These are phyloP conservation scores for Voacanga thouarsii DNA, from an alignment of 257 asterid genomes.

Conservation along the genomic window DNA sequence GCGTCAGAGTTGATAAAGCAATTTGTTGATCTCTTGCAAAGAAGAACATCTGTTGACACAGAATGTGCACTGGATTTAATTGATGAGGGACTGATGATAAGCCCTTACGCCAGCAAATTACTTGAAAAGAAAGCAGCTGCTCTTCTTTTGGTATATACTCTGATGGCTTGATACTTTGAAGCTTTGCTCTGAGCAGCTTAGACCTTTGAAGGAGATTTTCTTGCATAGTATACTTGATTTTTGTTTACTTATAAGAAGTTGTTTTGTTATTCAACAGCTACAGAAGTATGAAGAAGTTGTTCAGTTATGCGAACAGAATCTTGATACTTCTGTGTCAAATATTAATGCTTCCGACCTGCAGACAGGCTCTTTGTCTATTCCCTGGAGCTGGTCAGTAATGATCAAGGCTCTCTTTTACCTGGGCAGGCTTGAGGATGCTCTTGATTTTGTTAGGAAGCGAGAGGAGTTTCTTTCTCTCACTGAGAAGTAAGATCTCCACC, in stretches of 20 bases:
- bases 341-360: slow-evolving; percentile 41
- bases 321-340: slow-evolving; percentile 43
- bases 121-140: slow-evolving; percentile 81
- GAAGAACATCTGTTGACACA: slow-evolving; percentile 47
- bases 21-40: slow-evolving; percentile 54
- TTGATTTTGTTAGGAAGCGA: slow-evolving; percentile 65
- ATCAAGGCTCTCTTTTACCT: slow-evolving; percentile 66
- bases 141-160: slow-evolving; percentile 68
- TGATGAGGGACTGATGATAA: slow-evolving; percentile 67
- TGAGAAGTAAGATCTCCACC: slow-evolving; percentile 42
- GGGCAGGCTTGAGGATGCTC: slow-evolving; percentile 89
- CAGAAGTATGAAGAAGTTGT: slow-evolving; percentile 79
- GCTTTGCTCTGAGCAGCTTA: neutral
- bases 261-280: slow-evolving; percentile 50
- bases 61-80: slow-evolving; percentile 61
- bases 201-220: neutral
- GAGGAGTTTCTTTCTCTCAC: slow-evolving; percentile 45
- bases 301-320: slow-evolving; percentile 63
- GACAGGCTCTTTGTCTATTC: slow-evolving; percentile 50
- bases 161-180: slow-evolving; percentile 20
- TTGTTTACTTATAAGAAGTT: neutral
- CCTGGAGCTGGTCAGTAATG: slow-evolving; percentile 66
- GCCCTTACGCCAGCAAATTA: slow-evolving; percentile 62
- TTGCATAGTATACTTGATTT: neutral
- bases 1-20: slow-evolving; percentile 56